Base-by-base conservation (phyloP, 176 grass and related monocot genomes). In the Oryza coarctata region DNA sequence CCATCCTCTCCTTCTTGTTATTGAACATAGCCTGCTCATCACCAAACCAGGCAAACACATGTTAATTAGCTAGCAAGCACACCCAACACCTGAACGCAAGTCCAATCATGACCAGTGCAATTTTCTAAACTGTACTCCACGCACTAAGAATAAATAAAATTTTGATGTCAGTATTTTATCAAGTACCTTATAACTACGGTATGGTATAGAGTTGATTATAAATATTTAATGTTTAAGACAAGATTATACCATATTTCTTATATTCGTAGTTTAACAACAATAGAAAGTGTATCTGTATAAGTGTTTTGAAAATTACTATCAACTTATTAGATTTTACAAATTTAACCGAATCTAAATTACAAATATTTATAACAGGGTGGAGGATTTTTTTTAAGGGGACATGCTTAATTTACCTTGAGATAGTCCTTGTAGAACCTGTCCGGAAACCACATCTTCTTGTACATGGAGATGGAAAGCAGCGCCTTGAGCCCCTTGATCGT, bases 381-480 rank as follows among this genome's bases (percentile, higher is more conserved):
- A 26, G 35, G 7, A 57, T 33, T 33, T 33, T 3, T 33, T 33
- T 33, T 2, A 33, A 3, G 3, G 3, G 3, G 1, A 3, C 25
- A 9, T n/a, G 22, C 12, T 2, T 31, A 6, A 9, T 33, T 83
- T 35, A 95, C 96, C 91, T 99, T 85, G 68, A 99, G 93, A 75
- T 88, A 94, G 76, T 99, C 96, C 83, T 89, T 95, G 80, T 92
- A 88, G 57, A 94, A 52, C 78, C 87, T 91, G 22, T 99, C 68
- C 2, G 96, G 96, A 60, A 99, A 88, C 96, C 93, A 94, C 75
- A 99, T 71, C 83, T 85, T 95, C 91, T 65, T 92, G 82, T 94
- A 52, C 89, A 90, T 92, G 85, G 96, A 86, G 43, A 95, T 71
- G 17, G 89, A 92, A 14, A 95, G 87, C 23, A 99, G 87, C 36